These are phyloP conservation scores for Leccinum pachyderme DNA, from an alignment of 1,284 basidiomycete species.

Conservation along the genomic window DNA sequence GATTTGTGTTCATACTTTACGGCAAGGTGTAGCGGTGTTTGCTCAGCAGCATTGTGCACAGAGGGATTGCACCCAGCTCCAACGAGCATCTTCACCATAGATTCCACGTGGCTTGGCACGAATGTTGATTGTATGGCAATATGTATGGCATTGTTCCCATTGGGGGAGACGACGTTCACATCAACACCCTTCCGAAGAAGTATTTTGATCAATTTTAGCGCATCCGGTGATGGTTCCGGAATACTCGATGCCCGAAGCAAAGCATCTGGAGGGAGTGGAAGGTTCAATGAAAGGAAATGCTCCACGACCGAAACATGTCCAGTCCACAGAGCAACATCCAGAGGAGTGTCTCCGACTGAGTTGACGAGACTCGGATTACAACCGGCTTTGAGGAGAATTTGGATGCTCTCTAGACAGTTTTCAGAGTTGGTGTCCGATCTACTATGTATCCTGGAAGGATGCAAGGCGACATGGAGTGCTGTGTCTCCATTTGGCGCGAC, in stretches of 20 bases:
- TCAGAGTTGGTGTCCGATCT: background rate
- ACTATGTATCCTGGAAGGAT: background rate
- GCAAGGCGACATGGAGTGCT: background rate
- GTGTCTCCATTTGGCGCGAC: background rate
- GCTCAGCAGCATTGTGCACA: background rate
- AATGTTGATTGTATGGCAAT: background rate
- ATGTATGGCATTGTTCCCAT: slow-evolving; percentile 5
- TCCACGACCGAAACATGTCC: background rate
- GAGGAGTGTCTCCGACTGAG: slow-evolving; percentile 1
- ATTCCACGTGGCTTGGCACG: background rate
- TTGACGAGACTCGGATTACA: background rate
- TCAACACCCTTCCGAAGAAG: background rate
- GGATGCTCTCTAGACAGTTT: background rate
- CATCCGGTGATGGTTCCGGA: background rate
- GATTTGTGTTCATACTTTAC: background rate
- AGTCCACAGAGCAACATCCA: background rate
- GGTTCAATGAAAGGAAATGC: background rate
- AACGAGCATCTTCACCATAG: background rate
- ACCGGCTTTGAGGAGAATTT: background rate
- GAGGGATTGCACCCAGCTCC: background rate
- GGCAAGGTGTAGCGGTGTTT: background rate
- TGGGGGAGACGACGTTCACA: background rate
- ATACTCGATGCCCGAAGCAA: background rate
- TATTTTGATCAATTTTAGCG: background rate
- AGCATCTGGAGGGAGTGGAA: background rate